Conservation (phyloP, 352 stramenopile genomes). For the Globisporangium iwayamae region DNA sequence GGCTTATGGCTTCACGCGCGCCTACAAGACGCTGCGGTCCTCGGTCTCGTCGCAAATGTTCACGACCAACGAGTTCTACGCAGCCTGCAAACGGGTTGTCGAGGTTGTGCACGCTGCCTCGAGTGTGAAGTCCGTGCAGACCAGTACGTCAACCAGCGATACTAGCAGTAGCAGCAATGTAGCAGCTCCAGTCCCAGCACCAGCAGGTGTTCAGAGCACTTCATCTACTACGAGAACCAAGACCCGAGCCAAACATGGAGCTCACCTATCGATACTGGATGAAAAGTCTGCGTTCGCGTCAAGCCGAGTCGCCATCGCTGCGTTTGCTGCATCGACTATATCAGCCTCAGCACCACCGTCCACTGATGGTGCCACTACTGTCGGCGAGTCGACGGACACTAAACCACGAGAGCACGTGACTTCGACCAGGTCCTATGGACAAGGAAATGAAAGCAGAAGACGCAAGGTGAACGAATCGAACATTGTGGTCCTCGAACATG, state of each 20-base stretch:
- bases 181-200: background rate
- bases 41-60: slow-evolving; percentile 33
- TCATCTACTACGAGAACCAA: background rate
- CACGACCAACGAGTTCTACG: slow-evolving; percentile 34
- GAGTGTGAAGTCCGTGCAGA: slow-evolving; percentile 3
- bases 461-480: slow-evolving; percentile 28
- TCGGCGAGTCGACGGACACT: background rate
- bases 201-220: background rate
- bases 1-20: slow-evolving; percentile 32
- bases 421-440: background rate
- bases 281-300: slow-evolving; percentile 9
- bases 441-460: background rate
- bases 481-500: slow-evolving; percentile 40
- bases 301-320: slow-evolving; percentile 3
- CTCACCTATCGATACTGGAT: background rate
- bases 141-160: slow-evolving; percentile 9
- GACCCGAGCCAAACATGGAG: background rate
- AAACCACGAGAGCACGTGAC: background rate
- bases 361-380: background rate
- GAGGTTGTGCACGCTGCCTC: slow-evolving; percentile 31
- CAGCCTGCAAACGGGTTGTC: slow-evolving; percentile 35
- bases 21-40: slow-evolving; percentile 37
- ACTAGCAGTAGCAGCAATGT: slow-evolving; percentile 2
- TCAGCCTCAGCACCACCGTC: background rate
- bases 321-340: background rate